Evolutionary conservation across 1,139 yeast genomes (phyloP), one percentile per base, ranked within the genome.

Genomic region (Maudiozyma humilis): DNA sequence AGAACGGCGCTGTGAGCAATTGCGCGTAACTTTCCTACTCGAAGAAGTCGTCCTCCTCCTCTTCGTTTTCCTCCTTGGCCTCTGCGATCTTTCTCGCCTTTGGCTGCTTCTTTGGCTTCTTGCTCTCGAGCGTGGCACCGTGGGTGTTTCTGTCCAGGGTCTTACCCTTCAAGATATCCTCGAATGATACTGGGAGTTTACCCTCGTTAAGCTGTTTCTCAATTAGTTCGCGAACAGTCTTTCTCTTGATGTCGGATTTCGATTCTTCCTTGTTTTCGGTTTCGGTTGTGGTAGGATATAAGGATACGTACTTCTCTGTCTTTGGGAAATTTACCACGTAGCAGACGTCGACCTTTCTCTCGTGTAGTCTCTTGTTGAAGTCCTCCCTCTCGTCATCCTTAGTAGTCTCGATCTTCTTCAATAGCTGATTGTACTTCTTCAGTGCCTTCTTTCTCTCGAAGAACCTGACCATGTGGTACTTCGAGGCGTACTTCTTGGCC

Each of bases 401-500:
- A 13, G 57, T 59, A 20, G 54, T 50, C 10, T 59, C 59, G 23
- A 56, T 51, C 13, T 64, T 68, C 46, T 77, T 81, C 48, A 69
- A 68, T 1, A 81, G 78, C 52, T 80, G 80, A 51, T 82, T 82
- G 56, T 87, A 76, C 50, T 72, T 76, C 56, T 96, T 72, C 29
- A 76, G 57, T 1, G 97, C 95, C 72, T 91, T 93, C 67, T 89
- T 87, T 56, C 75, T 76, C 63, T 91, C 98, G 51, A 91, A 86
- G 59, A 93, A 91, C 52, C 93, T 73, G 40, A 91, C 91, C 93
- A 88, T 89, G 59, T 87, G 96, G 63, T 93, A 91, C 64, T 82
- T 85, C 53, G 80, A 75, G n/a, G 87, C 78, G 38, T 74, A 67
- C 45, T 76, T 75, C 54, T 75, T 76, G 6, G 79, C 76, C 52